Conservation (phyloP, 441 rosid genomes). For the Daphne laureola region DNA sequence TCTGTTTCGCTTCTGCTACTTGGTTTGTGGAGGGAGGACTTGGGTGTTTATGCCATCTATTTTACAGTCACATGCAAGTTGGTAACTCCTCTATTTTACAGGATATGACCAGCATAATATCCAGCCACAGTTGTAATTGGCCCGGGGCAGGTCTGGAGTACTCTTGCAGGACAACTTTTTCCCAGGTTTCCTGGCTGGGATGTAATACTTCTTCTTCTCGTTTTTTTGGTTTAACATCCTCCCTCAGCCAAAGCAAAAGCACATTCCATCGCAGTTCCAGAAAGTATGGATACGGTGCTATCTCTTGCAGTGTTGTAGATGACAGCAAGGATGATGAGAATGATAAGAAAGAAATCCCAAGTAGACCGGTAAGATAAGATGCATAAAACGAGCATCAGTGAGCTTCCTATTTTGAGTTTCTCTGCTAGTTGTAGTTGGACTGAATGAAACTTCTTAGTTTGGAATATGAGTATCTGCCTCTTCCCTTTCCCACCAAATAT, state of each 20-base stretch:
- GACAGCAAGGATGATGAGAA: conserved; percentile 38
- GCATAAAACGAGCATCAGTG: too few species aligned
- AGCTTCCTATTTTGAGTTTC: neutral
- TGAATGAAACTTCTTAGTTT: neutral
- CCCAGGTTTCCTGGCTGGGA: conserved; percentile 28
- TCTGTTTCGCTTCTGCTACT: too few species aligned
- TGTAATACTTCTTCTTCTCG: conserved; percentile 25
- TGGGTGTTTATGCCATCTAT: too few species aligned
- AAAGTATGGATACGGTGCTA: conserved; percentile 33
- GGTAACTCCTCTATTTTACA: conserved; percentile 14
- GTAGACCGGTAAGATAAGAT: conserved; percentile 26
- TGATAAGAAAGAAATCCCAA: conserved; percentile 25
- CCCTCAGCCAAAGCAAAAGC: conserved; percentile 21
- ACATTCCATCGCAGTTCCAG: conserved; percentile 14
- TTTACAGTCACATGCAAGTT: too few species aligned
- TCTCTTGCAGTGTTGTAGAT: conserved; percentile 36
- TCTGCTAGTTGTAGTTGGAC: neutral
- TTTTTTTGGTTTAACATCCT: conserved; percentile 22
- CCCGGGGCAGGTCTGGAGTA: conserved; percentile 31
- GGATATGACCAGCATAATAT: conserved; percentile 50
- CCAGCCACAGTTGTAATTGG: conserved; percentile 48
- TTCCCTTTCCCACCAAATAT: too few species aligned
- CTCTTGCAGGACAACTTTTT: conserved; percentile 26
- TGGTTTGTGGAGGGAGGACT: neutral
- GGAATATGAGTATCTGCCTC: too few species aligned